Percentiles rank a stretch among this genome's conserved stretches.
Conservation (phyloP, 331 rosid species). For the Stylosanthes scabra region DNA sequence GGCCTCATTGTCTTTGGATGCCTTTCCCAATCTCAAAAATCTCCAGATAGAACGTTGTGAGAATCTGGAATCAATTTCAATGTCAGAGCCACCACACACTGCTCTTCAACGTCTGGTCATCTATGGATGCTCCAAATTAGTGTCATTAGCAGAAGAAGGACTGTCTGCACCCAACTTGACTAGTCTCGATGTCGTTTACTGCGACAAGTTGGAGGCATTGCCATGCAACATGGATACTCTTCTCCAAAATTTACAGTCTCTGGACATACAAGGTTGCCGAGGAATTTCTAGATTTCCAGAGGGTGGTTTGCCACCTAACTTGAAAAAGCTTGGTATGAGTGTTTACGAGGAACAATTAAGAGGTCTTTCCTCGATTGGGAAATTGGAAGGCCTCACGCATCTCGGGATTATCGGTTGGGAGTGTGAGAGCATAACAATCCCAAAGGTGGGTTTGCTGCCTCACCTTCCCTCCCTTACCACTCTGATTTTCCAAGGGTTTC, state of each 20-base stretch:
- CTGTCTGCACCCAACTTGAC: not conserved
- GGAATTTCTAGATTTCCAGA: constrained; percentile 10
- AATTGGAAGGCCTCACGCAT: not conserved
- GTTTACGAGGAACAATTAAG: not conserved
- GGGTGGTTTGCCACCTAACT: constrained; percentile 13
- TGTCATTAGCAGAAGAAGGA: not conserved
- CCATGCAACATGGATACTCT: constrained; percentile 2
- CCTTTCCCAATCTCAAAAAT: not conserved
- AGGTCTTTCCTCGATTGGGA: not conserved
- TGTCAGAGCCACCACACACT: not conserved
- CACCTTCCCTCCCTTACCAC: too few species aligned
- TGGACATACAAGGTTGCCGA: not conserved
- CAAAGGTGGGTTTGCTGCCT: too few species aligned
- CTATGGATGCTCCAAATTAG: not conserved
- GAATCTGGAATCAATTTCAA: not conserved
- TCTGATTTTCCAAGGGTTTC: too few species aligned
- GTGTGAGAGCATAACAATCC: too few species aligned
- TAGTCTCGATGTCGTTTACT: not conserved
- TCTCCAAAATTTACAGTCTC: not conserved
- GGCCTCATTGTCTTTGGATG: not conserved
- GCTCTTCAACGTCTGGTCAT: not conserved
- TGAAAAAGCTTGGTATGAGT: not conserved
- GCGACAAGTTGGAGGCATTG: constrained; percentile 8
- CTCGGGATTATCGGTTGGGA: rapidly evolving
- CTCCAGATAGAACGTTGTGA: not conserved